Base-by-base conservation (phyloP, 148 eudicot species). In the Bassia scoparia region DNA sequence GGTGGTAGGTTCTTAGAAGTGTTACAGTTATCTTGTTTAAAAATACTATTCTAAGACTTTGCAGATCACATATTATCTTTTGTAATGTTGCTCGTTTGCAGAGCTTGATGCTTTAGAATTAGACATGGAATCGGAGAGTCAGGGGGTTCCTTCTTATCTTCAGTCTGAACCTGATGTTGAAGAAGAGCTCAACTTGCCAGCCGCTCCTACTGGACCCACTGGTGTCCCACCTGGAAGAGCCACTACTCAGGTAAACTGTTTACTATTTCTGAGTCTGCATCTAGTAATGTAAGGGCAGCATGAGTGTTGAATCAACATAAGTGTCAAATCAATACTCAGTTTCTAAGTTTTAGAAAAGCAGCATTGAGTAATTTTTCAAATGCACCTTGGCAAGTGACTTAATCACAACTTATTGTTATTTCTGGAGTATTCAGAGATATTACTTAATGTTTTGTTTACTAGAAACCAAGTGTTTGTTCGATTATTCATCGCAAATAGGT, bases 81-180 rank as follows among this genome's bases (percentile, higher is more conserved):
- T 31, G 38, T 2, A 29, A 21, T 69, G 26, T 43, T 61, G 7
- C 34, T 46, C 20, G 6, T 33, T 4, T 74, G 62, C 91, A 91
- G 97, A 95, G 82, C 97, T 95, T 76, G 98, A 95, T 86, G 97
- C 90, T 71, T 78, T 91, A 81, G 98, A 95, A 72, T 85, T 88
- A 53, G 98, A 95, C 81, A 95, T 95, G 84, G 97, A 88, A 75
- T 88, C 89, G 13, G 97, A 95, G 86, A 77, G 90, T 54, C 88
- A 91, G 67, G 90, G 89, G 16, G 91, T 93, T 70, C 99, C 97
- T 67, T 82, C 99, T 3, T 91, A 95, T 82, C 97, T 91, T 82
- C 98, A 91, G 78, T 86, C 97, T 67, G 96, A 91, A 75, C 68
- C 91, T 78, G 93, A 95, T 76, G 64, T 86, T 17, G 88, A 86